These are phyloP conservation scores for Lolium rigidum DNA, from an alignment of 176 grass and related monocot species.

Conservation along the genomic window DNA sequence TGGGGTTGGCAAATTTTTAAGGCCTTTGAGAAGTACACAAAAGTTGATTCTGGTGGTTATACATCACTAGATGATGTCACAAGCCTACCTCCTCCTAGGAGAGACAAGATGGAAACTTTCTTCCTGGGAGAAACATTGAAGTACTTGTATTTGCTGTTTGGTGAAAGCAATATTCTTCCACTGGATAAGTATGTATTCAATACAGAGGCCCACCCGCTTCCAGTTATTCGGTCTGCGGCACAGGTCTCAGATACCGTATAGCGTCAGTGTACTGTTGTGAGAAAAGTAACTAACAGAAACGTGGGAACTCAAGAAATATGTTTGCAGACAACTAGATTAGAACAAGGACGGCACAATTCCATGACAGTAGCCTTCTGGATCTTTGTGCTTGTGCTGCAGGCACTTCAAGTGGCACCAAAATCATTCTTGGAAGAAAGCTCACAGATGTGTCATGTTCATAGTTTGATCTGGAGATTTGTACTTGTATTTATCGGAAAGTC, in stretches of 20 bases:
- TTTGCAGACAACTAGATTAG: conserved; percentile 20
- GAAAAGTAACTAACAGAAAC: conserved; percentile 33
- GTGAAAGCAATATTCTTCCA: conserved; percentile 77
- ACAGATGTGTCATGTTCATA: conserved; percentile 10
- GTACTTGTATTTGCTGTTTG: conserved; percentile 97
- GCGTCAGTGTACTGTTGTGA: conserved; percentile 39
- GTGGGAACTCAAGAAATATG: conserved; percentile 26
- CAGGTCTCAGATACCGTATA: conserved; percentile 53
- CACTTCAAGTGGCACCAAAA: conserved; percentile 26
- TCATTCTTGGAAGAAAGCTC: conserved; percentile 33
- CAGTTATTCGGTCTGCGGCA: conserved; percentile 54
- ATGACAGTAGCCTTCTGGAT: conserved; percentile 27
- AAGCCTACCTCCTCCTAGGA: conserved; percentile 70
- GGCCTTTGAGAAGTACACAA: conserved; percentile 94
- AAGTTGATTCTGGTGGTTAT: conserved; percentile 93
- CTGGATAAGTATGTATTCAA: conserved; percentile 94
- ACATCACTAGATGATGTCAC: conserved; percentile 94
- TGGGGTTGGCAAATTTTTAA: conserved; percentile 99
- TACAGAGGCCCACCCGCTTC: conserved; percentile 93
- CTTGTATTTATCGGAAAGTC: conserved; percentile 44
- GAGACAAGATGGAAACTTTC: conserved; percentile 99
- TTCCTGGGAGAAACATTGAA: conserved; percentile 90
- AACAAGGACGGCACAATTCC: conserved; percentile 35
- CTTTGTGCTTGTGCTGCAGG: not conserved
- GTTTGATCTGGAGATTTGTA: conserved; percentile 27